Percentiles rank a stretch among this genome's conserved stretches.
Evolutionary conservation across 2,329 filamentous ascomycete species (phyloP).

Genomic region (Exophiala sideris): DNA sequence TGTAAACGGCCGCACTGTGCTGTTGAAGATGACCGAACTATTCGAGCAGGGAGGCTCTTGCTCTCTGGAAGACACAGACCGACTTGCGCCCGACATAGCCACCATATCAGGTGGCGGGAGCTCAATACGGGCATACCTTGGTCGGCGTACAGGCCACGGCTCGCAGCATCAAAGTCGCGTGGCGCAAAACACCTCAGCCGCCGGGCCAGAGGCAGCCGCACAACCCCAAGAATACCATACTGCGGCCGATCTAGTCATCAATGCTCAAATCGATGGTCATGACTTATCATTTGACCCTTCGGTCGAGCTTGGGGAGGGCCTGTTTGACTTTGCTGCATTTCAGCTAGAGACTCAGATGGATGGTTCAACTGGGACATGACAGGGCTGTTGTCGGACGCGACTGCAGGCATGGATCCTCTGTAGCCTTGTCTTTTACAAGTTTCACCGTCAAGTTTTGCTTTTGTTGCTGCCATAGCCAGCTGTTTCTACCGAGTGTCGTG

Average conservation of each 20-base stretch:
- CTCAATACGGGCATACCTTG: constrained; percentile 29
- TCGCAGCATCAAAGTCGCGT: background rate
- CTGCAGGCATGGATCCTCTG: background rate
- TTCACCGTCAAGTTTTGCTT: too few species aligned
- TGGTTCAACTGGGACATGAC: constrained; percentile 11
- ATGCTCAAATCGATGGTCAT: background rate
- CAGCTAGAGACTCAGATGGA: constrained; percentile 4
- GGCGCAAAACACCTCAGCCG: too few species aligned
- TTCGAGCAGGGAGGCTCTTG: constrained; percentile 25
- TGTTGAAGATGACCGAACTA: constrained; percentile 30
- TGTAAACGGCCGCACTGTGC: constrained; percentile 27
- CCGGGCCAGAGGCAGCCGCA: background rate
- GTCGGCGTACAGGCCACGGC: background rate
- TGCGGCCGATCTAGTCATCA: background rate
- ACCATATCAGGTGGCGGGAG: constrained; percentile 31
- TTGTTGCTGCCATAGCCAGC: too few species aligned
- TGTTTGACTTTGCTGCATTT: constrained; percentile 1
- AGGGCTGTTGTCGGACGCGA: constrained; percentile 3
- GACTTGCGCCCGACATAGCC: constrained; percentile 28
- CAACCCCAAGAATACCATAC: background rate
- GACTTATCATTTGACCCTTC: background rate
- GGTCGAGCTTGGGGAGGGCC: background rate
- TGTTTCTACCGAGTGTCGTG: too few species aligned
- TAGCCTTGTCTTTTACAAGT: too few species aligned
- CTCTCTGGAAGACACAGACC: constrained; percentile 23